Evolutionary conservation across 2,329 filamentous ascomycete species (phyloP), one percentile per base, ranked within the genome.

Genomic region (Leptodontidium sp.): DNA sequence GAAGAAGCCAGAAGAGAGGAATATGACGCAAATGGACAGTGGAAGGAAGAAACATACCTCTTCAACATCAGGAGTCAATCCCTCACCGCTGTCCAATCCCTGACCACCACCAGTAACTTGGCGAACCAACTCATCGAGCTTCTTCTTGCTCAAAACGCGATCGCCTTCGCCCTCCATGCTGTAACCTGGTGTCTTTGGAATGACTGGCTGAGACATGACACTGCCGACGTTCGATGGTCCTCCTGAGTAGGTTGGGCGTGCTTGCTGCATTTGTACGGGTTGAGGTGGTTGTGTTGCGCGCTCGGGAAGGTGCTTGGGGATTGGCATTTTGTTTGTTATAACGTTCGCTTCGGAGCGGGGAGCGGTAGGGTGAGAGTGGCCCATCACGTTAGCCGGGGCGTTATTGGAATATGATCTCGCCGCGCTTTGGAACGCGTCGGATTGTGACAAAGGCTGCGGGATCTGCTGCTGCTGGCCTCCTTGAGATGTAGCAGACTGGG

Each of bases 121-220:
- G 62, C 94, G 89, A 9, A 98, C 94, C 47, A 99, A 86, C 79
- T 98, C 95, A 77, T 99, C 94, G 50, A 99, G 86, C 82, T 97
- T 98, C 83, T 97, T 97, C 87, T 98, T 98, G 82, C 92, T 97
- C n/a, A 99, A 84, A 0, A 99, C 92, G 53, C 94, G 91, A 76
- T 98, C 94, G 32, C 93, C 94, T 78, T 97, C 94, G 38, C 93
- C 93, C 78, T 98, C 95, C 68, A 98, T 90, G 67, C 93, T 92
- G 79, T 93, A 97, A 0, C 90, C 89, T 0, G 94, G 93, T 55
- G 93, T 88, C 77, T 94, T 94, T 66, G 90, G 84, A 70, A 98
- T 87, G 1, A 93, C 93, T 0, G 96, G 94, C 77, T 97, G 94
- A 63, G 91, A 90, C 86, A 98, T 92, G 61, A 96, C 90, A 64